Evolutionary conservation across 306 rosid species (phyloP).

Genomic region (Fragaria ananassa): DNA sequence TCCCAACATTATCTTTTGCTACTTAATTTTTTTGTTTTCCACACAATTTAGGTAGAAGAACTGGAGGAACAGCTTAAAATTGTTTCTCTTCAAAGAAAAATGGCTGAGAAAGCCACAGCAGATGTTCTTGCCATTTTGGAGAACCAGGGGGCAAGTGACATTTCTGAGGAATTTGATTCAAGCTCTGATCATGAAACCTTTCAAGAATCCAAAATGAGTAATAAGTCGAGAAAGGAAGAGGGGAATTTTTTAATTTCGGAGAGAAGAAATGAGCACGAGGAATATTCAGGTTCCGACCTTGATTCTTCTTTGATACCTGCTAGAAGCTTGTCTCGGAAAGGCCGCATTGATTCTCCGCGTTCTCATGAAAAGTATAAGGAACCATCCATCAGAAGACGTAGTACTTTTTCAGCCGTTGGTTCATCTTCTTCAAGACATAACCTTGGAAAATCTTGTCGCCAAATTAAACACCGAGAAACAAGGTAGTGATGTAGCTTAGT

Average conservation of each 20-base stretch:
- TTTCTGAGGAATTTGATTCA: constrained; percentile 64
- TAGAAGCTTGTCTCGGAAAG: constrained; percentile 93
- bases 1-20: neutral
- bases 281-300: constrained; percentile 49
- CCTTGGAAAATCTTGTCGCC: constrained; percentile 84
- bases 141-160: constrained; percentile 64
- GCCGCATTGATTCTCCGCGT: constrained; percentile 48
- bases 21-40: neutral
- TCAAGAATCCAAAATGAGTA: constrained; percentile 49
- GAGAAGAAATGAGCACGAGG: constrained; percentile 51
- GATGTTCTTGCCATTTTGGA: constrained; percentile 93
- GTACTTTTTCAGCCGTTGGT: constrained; percentile 44
- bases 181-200: constrained; percentile 67
- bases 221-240: constrained; percentile 34
- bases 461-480: constrained; percentile 56
- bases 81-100: constrained; percentile 69
- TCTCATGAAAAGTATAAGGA: constrained; percentile 58
- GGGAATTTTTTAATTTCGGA: constrained; percentile 34
- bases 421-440: constrained; percentile 66
- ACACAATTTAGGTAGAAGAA: constrained; percentile 57
- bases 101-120: constrained; percentile 92
- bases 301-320: constrained; percentile 57
- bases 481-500: constrained; percentile 37
- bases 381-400: constrained; percentile 44
- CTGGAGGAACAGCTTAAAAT: constrained; percentile 76